Evolutionary conservation across 2,329 filamentous ascomycete genomes (phyloP), one percentile per base, ranked within the genome.

Genomic region (Fusarium mangiferae): DNA sequence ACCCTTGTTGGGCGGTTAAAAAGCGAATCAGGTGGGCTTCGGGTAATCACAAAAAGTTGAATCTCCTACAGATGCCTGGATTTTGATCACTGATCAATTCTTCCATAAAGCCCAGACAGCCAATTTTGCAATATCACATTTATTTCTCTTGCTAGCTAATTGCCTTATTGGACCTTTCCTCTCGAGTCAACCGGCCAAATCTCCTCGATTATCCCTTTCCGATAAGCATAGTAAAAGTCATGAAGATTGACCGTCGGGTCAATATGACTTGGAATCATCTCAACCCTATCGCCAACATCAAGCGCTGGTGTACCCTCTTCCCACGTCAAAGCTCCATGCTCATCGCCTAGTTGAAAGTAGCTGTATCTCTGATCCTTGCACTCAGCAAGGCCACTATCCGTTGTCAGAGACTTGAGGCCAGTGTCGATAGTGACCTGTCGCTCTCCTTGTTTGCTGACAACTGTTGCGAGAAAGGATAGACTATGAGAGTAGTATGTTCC

Each of bases 401-500:
- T 76, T 0, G 74, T 60, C n/a, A 76, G 17, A 2, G 59, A 68
- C 22, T 76, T 76, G 1, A 76, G 65, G 0, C 74, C 74, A 1
- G 59, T 68, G 41, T 76, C 74, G 6, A 76, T 76, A 0, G 74
- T 76, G 3, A 76, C 74, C 22, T 76, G 71, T 5, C 55, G 36
- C 0, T 70, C 71, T 2, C 71, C 74, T 8, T 76, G 74, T 24
- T 75, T 76, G 35, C 74, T 76, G 1, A 76, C 41, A 0, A 75
- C 65, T 0, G 74, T 76, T 2, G 74, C 62, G 0, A 76, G 42
- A 2, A 76, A 42, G 0, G 74, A 67, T 2, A 76, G 69, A 52
- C 85, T 87, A 70, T 88, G 85, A 1, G 81, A 80, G 74, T 86
- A 89, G 62, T 84, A 83, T 0, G 81, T 79, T 2, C 87, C 87